These are phyloP conservation scores for Penicillium expansum DNA, from an alignment of 2,329 filamentous ascomycete genomes.

Conservation along the genomic window DNA sequence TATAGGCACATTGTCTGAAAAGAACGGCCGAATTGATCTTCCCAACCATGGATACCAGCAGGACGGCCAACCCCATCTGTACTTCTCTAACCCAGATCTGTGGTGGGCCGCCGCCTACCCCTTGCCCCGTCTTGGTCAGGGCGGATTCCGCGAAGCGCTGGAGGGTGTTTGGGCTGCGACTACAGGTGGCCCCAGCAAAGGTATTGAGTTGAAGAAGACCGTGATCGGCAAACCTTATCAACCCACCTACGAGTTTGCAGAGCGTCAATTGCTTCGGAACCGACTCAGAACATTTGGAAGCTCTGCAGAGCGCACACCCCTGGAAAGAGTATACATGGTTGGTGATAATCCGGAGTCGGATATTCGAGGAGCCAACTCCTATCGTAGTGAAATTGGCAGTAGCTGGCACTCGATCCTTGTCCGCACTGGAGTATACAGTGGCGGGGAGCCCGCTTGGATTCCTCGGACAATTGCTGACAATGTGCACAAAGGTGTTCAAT, in stretches of 20 bases:
- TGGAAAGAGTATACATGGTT: conserved; percentile 86
- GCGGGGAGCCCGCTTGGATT: conserved; percentile 56
- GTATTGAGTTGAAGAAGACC: conserved; percentile 58
- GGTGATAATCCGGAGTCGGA: conserved; percentile 89
- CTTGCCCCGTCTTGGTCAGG: conserved; percentile 83
- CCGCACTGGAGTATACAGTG: conserved; percentile 72
- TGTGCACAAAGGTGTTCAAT: conserved; percentile 73
- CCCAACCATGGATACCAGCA: conserved; percentile 77
- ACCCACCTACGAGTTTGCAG: conserved; percentile 79
- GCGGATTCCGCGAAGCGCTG: conserved; percentile 80
- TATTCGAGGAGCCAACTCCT: conserved; percentile 81
- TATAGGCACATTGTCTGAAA: conserved; percentile 72
- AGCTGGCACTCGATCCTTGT: conserved; percentile 77
- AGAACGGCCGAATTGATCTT: conserved; percentile 64
- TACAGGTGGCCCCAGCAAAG: conserved; percentile 57
- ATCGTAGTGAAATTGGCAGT: conserved; percentile 63
- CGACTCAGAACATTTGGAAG: conserved; percentile 50
- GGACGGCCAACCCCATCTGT: conserved; percentile 75
- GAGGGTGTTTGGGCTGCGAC: conserved; percentile 74
- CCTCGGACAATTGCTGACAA: conserved; percentile 69
- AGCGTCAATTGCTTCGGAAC: conserved; percentile 66
- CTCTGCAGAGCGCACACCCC: conserved; percentile 39
- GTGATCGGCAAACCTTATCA: conserved; percentile 80
- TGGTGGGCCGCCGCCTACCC: conserved; percentile 85
- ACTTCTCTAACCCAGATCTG: conserved; percentile 87